Evolutionary conservation across 2,329 filamentous ascomycete species (phyloP), one percentile per base, ranked within the genome.

Genomic region (Knoxdaviesia proteae): DNA sequence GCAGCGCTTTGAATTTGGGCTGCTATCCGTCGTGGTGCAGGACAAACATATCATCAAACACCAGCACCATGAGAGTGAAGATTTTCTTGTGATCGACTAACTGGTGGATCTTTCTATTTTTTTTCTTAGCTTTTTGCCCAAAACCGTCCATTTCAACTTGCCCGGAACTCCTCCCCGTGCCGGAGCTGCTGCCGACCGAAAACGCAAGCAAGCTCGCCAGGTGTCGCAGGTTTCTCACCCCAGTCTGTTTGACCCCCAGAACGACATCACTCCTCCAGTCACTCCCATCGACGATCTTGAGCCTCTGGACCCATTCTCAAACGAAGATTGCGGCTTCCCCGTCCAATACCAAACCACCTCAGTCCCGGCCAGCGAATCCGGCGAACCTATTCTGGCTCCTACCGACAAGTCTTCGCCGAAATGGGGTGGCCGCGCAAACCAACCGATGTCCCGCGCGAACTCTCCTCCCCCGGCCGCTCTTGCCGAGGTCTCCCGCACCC

Each of bases 121-220:
- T 3, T 32, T 30, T 9, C 32, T 7, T 55, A 94, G 87, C 45
- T 94, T 94, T 56, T 72, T 94, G 34, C 88, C 88, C 34, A 87
- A 93, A 58, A 96, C 88, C 36, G 69, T 94, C 53, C 78, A 93
- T 58, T 96, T 96, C 58, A 77, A 78, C 51, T 67, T 82, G 44
- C 72, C 74, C 7, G 67, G 68, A 36, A 67, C 65, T 33, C 63
- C 64, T 42, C 61, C 58, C 45, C 61, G 55, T 46, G 56, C 52
- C 49, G 56, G 56, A 42, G 49, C 53, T 48, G 39, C 49, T 47
- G 51, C 49, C 47, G 53, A 44, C 47, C 53, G 34, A 45, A 52
- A 46, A 52, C 49, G 48, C 46, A 46, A 33, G 44, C 51, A 51
- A 51, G 43, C 50, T 53, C 49, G 45, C 33, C 41, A 42, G 44